Conservation (phyloP, 495 filamentous ascomycete species). For the Penicillium crystallinum region DNA sequence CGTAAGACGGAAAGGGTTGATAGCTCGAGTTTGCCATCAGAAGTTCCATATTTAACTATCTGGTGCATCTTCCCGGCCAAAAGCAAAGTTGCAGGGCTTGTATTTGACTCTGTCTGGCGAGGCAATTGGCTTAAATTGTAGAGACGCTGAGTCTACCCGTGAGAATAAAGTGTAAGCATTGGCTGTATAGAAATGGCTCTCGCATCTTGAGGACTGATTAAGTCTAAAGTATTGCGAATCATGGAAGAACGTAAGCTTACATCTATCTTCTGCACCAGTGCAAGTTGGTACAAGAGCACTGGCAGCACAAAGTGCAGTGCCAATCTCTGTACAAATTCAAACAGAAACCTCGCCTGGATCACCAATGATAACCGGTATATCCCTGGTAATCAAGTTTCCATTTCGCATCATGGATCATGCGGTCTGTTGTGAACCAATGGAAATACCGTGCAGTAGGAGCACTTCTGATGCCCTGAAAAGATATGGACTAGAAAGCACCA, state of each 20-base stretch:
- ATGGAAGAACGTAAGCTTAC: slow-evolving; percentile 32
- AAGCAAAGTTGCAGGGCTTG: slow-evolving; percentile 31
- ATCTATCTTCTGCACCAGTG: slow-evolving; percentile 19
- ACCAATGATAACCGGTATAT: slow-evolving; percentile 27
- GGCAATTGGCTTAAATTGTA: slow-evolving; percentile 24
- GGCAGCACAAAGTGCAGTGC: slow-evolving; percentile 26
- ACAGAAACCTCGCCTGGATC: slow-evolving; percentile 27
- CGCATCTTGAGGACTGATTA: slow-evolving; percentile 14
- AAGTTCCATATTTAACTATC: slow-evolving; percentile 28
- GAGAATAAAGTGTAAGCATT: slow-evolving; percentile 7
- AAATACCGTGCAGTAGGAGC: slow-evolving; percentile 17
- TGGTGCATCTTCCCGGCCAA: slow-evolving; percentile 28
- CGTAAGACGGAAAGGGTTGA: slow-evolving; percentile 5
- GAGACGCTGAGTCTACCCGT: slow-evolving; percentile 24
- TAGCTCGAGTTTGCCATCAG: slow-evolving; percentile 24
- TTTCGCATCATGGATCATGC: slow-evolving; percentile 21
- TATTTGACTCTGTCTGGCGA: slow-evolving; percentile 24
- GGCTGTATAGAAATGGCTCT: background rate
- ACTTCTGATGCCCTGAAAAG: slow-evolving; percentile 7
- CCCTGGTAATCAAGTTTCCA: slow-evolving; percentile 22
- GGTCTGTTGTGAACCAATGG: slow-evolving; percentile 26
- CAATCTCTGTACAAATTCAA: slow-evolving; percentile 26
- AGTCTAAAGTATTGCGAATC: slow-evolving; percentile 29
- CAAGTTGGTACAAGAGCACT: slow-evolving; percentile 18
- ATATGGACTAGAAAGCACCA: slow-evolving; percentile 10